A percentile compares a stretch with the other conserved stretches of the same genome.
Conservation (phyloP, 805 yeast species). For the Starmerella potacharoeniae region DNA sequence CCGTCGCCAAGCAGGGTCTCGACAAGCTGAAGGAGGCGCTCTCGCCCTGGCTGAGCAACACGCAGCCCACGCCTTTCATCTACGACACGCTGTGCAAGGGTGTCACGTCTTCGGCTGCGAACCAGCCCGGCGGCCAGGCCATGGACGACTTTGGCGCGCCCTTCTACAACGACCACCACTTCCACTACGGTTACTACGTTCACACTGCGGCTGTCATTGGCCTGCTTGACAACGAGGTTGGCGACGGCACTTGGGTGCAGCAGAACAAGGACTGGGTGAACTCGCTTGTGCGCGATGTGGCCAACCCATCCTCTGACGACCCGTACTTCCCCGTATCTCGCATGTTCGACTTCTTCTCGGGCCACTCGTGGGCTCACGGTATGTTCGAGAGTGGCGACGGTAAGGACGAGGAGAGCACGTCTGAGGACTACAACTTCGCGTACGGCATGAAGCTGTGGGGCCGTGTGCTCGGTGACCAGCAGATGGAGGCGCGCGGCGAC, state of each 20-base stretch:
- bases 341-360: slow-evolving; percentile 59
- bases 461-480: slow-evolving; percentile 40
- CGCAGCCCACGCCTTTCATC: slow-evolving; percentile 58
- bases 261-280: slow-evolving; percentile 48
- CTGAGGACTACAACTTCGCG: slow-evolving; percentile 64
- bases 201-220: slow-evolving; percentile 77
- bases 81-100: slow-evolving; percentile 60
- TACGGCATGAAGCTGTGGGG: slow-evolving; percentile 71
- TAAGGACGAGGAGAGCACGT: slow-evolving; percentile 58
- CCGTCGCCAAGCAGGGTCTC: slow-evolving; percentile 41
- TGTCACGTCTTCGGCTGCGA: slow-evolving; percentile 34
- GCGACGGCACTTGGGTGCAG: slow-evolving; percentile 41
- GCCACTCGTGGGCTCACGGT: slow-evolving; percentile 76
- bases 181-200: slow-evolving; percentile 74
- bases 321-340: slow-evolving; percentile 59
- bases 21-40: slow-evolving; percentile 56
- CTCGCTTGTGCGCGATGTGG: slow-evolving; percentile 52
- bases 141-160: slow-evolving; percentile 64
- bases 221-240: slow-evolving; percentile 41
- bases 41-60: slow-evolving; percentile 54
- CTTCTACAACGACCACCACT: slow-evolving; percentile 76
- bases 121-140: slow-evolving; percentile 38
- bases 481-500: slow-evolving; percentile 48
- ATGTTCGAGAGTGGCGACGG: slow-evolving; percentile 55
- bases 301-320: slow-evolving; percentile 45